A percentile compares a stretch with the other conserved stretches of the same genome.
These are phyloP conservation scores for Citrus unshiu DNA, from an alignment of 345 rosid genomes.

Conservation along the genomic window DNA sequence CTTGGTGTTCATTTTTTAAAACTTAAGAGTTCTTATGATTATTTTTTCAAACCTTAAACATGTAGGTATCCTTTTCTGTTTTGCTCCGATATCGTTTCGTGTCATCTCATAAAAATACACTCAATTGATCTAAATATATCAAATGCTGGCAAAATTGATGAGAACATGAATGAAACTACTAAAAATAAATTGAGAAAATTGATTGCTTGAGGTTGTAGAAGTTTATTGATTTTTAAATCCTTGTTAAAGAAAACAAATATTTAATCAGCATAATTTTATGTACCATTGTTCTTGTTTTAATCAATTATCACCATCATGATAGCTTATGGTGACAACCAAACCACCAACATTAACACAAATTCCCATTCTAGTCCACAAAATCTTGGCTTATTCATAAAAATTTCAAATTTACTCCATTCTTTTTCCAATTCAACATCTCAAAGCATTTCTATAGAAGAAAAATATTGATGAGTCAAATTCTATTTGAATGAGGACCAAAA, in stretches of 20 bases:
- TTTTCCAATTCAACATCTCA: neutral
- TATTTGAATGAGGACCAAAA: neutral
- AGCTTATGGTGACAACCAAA: neutral
- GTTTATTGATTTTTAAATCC: neutral
- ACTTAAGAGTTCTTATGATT: no score
- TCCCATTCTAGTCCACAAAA: neutral
- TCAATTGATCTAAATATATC: no score
- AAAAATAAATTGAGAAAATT: neutral
- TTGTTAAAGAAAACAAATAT: neutral
- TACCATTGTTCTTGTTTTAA: no score
- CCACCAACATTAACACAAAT: neutral
- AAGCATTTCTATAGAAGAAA: neutral
- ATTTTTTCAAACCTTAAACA: fast-evolving
- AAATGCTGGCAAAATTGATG: no score
- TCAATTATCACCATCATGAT: no score
- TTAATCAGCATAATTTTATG: neutral
- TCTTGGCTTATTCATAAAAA: neutral
- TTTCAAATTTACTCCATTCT: neutral
- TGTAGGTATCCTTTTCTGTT: no score
- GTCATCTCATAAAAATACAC: no score
- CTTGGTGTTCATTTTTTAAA: no score
- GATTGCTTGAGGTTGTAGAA: neutral
- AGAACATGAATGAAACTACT: neutral
- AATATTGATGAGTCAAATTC: neutral
- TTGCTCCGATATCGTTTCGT: fast-evolving